These are phyloP conservation scores for Saccharomycopsis sp. DNA, from an alignment of 805 yeast species.

Conservation along the genomic window DNA sequence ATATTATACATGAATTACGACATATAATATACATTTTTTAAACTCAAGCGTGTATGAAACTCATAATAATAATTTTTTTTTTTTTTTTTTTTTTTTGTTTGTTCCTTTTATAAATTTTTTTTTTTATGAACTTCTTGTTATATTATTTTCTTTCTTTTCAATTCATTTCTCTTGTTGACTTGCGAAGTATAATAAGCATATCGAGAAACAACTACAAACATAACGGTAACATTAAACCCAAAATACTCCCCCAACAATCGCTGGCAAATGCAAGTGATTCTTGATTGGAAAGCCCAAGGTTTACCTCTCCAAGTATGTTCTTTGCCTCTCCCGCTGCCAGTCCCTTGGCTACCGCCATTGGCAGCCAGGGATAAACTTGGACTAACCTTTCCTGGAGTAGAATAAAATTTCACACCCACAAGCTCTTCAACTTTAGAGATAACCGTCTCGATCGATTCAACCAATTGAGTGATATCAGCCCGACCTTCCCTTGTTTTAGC, in stretches of 20 bases:
- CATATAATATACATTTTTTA: no score
- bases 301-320: conserved; percentile 10
- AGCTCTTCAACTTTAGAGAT: background rate
- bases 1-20: background rate
- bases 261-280: conserved; percentile 1
- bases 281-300: background rate
- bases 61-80: no score
- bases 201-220: background rate
- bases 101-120: no score
- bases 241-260: background rate
- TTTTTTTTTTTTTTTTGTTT: no score
- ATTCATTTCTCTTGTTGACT: conserved; percentile 3
- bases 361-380: no score
- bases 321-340: no score
- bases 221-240: background rate
- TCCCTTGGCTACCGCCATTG: no score
- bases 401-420: background rate
- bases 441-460: background rate
- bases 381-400: background rate
- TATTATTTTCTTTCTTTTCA: background rate
- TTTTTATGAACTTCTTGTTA: no score
- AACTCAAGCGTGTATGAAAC: no score
- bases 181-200: conserved; percentile 7
- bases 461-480: background rate
- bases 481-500: background rate